Conservation (phyloP, 2,329 filamentous ascomycete species). For the Didymella sp. region DNA sequence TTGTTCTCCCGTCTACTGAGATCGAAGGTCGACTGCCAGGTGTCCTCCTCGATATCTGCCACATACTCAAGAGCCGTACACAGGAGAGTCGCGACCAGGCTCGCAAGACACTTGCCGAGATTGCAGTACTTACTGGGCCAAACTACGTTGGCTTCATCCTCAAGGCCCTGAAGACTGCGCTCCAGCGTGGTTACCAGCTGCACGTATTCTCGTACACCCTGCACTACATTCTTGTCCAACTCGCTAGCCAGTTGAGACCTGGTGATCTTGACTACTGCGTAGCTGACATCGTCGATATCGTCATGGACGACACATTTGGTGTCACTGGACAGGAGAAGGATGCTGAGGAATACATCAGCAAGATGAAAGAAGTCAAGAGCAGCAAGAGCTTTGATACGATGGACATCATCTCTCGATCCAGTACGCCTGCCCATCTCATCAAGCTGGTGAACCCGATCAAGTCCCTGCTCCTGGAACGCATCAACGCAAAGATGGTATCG, state of each 20-base stretch:
- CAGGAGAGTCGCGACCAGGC: conserved; percentile 91
- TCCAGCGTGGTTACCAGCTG: conserved; percentile 87
- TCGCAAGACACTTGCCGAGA: conserved; percentile 83
- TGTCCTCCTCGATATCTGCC: conserved; percentile 88
- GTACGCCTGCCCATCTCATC: conserved; percentile 75
- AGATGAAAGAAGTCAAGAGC: conserved; percentile 97
- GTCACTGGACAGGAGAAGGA: conserved; percentile 94
- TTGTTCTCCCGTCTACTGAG: conserved; percentile 75
- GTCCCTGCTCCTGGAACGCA: conserved; percentile 78
- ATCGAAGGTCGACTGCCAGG: conserved; percentile 78
- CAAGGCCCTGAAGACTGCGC: conserved; percentile 82
- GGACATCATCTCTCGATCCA: conserved; percentile 85
- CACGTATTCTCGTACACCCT: conserved; percentile 95
- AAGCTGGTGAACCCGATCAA: conserved; percentile 81
- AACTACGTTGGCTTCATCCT: conserved; percentile 90
- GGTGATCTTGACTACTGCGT: conserved; percentile 92
- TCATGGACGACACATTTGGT: conserved; percentile 98
- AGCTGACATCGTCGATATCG: conserved; percentile 75
- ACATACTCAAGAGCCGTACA: conserved; percentile 87
- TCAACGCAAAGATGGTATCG: conserved; percentile 80
- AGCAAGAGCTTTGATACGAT: conserved; percentile 98
- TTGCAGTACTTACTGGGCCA: conserved; percentile 80
- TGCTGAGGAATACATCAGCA: conserved; percentile 90
- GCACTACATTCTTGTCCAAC: conserved; percentile 83
- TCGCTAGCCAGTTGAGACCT: conserved; percentile 73